Conservation (phyloP, 768 basidiomycete species). For the Suillus subalutaceus region DNA sequence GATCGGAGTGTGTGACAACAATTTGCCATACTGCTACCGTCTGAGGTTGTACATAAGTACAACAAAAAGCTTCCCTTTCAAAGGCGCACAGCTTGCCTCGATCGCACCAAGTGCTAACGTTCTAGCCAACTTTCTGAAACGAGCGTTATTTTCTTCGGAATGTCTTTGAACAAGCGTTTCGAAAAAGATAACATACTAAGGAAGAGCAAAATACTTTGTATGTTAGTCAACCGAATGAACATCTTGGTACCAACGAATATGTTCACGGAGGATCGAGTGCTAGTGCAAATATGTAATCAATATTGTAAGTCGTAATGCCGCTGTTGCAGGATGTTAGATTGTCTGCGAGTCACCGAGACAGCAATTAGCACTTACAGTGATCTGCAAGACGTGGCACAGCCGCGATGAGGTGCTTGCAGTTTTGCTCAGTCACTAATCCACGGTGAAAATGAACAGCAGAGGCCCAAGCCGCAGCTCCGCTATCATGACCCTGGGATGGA, state of each 20-base stretch:
- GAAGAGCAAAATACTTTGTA: not conserved
- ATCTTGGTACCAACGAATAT: not conserved
- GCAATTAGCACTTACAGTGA: not conserved
- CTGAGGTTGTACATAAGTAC: not conserved
- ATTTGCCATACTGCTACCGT: not conserved
- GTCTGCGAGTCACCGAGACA: not conserved
- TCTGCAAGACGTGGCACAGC: not conserved
- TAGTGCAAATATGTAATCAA: not conserved
- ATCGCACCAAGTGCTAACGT: not conserved
- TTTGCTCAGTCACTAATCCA: not conserved
- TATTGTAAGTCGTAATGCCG: not conserved
- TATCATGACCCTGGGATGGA: not conserved
- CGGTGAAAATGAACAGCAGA: not conserved
- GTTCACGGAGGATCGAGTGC: not conserved
- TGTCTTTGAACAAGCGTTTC: not conserved
- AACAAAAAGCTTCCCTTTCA: not conserved
- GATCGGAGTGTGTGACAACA: not conserved
- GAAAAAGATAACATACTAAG: not conserved
- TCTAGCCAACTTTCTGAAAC: not conserved
- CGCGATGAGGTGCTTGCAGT: not conserved
- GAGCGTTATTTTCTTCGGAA: not conserved
- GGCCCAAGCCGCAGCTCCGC: not conserved
- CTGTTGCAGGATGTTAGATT: not conserved
- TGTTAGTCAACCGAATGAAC: not conserved
- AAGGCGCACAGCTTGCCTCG: not conserved